These are phyloP conservation scores for Anacardium occidentale DNA, from an alignment of 345 rosid species.

Conservation along the genomic window DNA sequence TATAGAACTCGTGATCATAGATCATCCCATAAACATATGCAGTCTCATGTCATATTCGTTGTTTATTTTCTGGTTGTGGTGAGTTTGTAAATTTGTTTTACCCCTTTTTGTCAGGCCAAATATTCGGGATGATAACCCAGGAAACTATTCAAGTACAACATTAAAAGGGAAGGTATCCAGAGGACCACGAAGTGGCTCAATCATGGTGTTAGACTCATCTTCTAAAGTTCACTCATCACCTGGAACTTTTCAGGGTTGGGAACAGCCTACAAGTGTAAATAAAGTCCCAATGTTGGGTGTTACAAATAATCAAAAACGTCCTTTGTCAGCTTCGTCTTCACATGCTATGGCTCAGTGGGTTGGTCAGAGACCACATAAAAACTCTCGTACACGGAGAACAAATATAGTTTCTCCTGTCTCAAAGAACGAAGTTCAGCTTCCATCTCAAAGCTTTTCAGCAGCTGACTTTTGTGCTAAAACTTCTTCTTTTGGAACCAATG, in stretches of 20 bases:
- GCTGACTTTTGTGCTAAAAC: conserved; percentile 61
- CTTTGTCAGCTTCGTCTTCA: conserved; percentile 55
- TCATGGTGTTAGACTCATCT: conserved; percentile 68
- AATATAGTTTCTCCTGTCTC: conserved; percentile 66
- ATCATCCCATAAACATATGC: neutral
- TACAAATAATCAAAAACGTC: conserved; percentile 44
- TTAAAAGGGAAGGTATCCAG: conserved; percentile 69
- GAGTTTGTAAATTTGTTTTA: conserved; percentile 24
- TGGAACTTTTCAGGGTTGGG: conserved; percentile 61
- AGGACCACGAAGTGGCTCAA: conserved; percentile 61
- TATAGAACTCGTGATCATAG: neutral
- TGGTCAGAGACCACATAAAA: conserved; percentile 89
- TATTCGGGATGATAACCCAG: conserved; percentile 52
- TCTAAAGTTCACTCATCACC: conserved; percentile 51
- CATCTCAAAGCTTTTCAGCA: conserved; percentile 54
- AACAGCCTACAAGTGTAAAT: conserved; percentile 43
- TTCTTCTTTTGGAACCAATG: conserved; percentile 48
- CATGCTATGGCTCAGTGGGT: conserved; percentile 88
- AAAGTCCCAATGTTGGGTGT: conserved; percentile 37
- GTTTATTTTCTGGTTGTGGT: neutral
- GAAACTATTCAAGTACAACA: conserved; percentile 49
- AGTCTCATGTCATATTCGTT: neutral
- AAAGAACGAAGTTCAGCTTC: conserved; percentile 53
- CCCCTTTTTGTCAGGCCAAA: conserved; percentile 49
- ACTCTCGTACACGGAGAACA: conserved; percentile 80